Evolutionary conservation across 495 filamentous ascomycete genomes (phyloP).

Genomic region (Aspergillus mulundensis): DNA sequence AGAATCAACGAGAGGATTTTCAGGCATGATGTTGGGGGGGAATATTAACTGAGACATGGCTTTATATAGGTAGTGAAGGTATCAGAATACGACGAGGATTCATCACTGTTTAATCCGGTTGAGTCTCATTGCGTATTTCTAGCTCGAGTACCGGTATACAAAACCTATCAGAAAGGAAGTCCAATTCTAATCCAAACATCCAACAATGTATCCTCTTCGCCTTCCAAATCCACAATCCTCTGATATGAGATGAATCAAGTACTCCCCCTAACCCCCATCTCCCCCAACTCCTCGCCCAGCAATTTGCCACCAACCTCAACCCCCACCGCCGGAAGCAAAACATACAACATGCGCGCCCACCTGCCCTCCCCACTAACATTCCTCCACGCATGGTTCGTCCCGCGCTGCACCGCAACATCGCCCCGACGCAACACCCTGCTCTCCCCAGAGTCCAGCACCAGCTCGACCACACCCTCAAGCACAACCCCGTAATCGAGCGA

Average conservation of each 20-base stretch:
- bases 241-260: slow-evolving; percentile 20
- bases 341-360: slow-evolving; percentile 57
- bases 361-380: slow-evolving; percentile 26
- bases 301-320: slow-evolving; percentile 34
- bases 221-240: too few relatives aligned
- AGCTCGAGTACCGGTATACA: too few relatives aligned
- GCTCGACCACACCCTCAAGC: slow-evolving; percentile 68
- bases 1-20: slow-evolving; percentile 41
- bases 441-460: slow-evolving; percentile 61
- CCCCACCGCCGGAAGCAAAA: slow-evolving; percentile 42
- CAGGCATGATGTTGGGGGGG: slow-evolving; percentile 47
- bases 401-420: slow-evolving; percentile 65
- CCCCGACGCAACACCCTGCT: slow-evolving; percentile 62
- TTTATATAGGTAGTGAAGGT: too few relatives aligned
- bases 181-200: too few relatives aligned
- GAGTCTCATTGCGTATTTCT: too few relatives aligned
- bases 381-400: slow-evolving; percentile 40
- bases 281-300: slow-evolving; percentile 44
- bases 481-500: slow-evolving; percentile 71
- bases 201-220: too few relatives aligned
- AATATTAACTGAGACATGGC: slow-evolving; percentile 44
- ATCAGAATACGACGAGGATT: too few relatives aligned
- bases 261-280: slow-evolving; percentile 30
- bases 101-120: too few relatives aligned
- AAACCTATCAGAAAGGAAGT: too few relatives aligned